These are phyloP conservation scores for Pilatotrama ljubarskyi DNA, from an alignment of 768 basidiomycete genomes.

Conservation along the genomic window DNA sequence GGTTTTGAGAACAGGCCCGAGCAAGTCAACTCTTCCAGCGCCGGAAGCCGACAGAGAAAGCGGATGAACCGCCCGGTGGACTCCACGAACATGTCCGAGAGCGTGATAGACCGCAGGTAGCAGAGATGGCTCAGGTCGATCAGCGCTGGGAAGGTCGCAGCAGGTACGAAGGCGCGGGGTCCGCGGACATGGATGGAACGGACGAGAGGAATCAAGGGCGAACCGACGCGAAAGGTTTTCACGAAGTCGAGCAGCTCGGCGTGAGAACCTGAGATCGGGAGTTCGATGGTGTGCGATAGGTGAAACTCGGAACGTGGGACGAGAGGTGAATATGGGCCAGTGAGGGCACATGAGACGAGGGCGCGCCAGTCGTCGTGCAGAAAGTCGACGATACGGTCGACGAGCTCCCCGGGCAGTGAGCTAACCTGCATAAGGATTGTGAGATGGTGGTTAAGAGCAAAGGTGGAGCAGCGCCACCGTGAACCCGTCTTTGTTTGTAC, in stretches of 20 bases:
- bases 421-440: neutral
- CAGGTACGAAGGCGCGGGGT: neutral
- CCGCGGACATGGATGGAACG: neutral
- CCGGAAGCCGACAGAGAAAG: neutral
- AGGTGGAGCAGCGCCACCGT: no score
- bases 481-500: no score
- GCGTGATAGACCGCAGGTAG: neutral
- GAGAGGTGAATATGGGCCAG: neutral
- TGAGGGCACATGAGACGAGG: neutral
- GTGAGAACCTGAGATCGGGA: neutral
- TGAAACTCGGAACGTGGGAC: neutral
- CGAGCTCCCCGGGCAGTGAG: neutral
- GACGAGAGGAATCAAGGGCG: neutral
- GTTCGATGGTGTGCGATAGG: neutral
- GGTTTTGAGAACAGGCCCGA: no score
- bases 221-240: neutral
- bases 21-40: neutral
- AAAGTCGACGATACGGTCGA: conserved; percentile 4
- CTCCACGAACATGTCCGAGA: neutral
- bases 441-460: no score
- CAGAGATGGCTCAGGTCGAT: neutral
- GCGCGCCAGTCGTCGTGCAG: conserved; percentile 2
- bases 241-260: neutral
- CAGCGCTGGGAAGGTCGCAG: neutral
- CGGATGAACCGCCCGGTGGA: neutral